Evolutionary conservation across 495 filamentous ascomycete species (phyloP), one percentile per base, ranked within the genome.

Genomic region (Cetradonia linearis): DNA sequence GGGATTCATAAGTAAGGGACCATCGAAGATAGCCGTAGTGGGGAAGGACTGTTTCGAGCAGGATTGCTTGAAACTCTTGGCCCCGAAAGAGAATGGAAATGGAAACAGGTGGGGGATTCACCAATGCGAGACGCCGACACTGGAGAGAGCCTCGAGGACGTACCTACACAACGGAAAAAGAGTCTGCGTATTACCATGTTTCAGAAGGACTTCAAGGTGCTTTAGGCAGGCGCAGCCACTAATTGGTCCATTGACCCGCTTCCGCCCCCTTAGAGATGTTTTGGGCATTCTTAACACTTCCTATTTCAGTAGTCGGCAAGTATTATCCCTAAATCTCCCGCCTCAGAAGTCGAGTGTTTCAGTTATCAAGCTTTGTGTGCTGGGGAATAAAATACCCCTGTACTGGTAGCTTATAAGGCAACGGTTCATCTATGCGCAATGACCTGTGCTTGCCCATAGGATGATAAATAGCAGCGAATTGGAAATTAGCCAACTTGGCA

Each of bases 221-320:
- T 23, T 46, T 20, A n/a, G 50, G 31, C 30, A 7, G 28, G 31
- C 5, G 1, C n/a, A 13, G 18, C 20, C 7, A 14, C 42, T n/a
- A 34, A 54, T 54, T 54, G 30, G 50, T 23, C 33, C 50, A 11
- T 53, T 36, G 31, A 34, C 28, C 30, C 49, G 49, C 30, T n/a
- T 50, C 25, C 48, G 49, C 16, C 49, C 40, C 18, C 49, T 53
- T 31, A n/a, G 20, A 9, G 25, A 31, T 28, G 13, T 11, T 33
- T 30, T 28, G 25, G 25, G 48, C 18, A 42, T 6, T 44, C 18
- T 20, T 5, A 38, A 14, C 36, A 13, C 1, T 38, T 38, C 13
- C 13, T 16, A 38, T 18, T 42, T 42, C 11, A 11, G 16, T 42
- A 5, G 18, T 23, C 23, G n/a, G 42, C 42, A n/a, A n/a, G n/a